Evolutionary conservation across 306 rosid genomes (phyloP).

Genomic region (Leucaena leucocephala): DNA sequence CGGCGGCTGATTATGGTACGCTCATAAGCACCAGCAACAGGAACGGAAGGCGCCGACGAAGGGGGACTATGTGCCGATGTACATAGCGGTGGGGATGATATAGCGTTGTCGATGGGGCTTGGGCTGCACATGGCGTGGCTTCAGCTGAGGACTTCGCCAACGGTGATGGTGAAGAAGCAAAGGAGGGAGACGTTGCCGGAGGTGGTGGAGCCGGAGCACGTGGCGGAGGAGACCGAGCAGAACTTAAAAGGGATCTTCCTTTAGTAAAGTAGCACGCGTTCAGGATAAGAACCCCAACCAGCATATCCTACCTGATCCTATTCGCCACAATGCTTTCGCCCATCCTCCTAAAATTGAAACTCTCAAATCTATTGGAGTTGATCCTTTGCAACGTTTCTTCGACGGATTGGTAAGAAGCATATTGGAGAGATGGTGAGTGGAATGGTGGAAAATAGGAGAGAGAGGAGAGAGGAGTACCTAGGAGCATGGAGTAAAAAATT

Average conservation of each 20-base stretch:
- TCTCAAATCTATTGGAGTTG: slow-evolving; percentile 65
- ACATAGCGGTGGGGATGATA: slow-evolving; percentile 59
- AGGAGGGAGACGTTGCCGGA: slow-evolving; percentile 38
- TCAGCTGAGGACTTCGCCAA: too few species aligned
- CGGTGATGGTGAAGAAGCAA: too few species aligned
- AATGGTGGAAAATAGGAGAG: too few species aligned
- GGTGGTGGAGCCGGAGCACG: slow-evolving; percentile 83
- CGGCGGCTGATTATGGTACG: slow-evolving; percentile 44
- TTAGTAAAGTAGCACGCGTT: slow-evolving; percentile 78
- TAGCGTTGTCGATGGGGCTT: too few species aligned
- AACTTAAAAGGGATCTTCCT: slow-evolving; percentile 46
- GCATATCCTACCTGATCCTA: slow-evolving; percentile 37
- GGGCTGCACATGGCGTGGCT: too few species aligned
- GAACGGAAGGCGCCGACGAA: slow-evolving; percentile 9
- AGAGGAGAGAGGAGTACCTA: too few species aligned
- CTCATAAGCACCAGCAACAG: slow-evolving; percentile 10
- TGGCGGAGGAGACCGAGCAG: slow-evolving; percentile 52
- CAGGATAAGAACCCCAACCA: slow-evolving; percentile 50
- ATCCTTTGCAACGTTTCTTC: slow-evolving; percentile 42
- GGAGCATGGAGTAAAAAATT: too few species aligned
- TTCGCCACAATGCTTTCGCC: slow-evolving; percentile 52
- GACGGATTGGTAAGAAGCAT: too few species aligned
- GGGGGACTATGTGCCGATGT: slow-evolving; percentile 65
- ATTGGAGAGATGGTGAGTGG: too few species aligned
- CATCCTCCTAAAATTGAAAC: slow-evolving; percentile 41